Conservation (phyloP, 495 filamentous ascomycete genomes). For the Neurospora sp. region DNA sequence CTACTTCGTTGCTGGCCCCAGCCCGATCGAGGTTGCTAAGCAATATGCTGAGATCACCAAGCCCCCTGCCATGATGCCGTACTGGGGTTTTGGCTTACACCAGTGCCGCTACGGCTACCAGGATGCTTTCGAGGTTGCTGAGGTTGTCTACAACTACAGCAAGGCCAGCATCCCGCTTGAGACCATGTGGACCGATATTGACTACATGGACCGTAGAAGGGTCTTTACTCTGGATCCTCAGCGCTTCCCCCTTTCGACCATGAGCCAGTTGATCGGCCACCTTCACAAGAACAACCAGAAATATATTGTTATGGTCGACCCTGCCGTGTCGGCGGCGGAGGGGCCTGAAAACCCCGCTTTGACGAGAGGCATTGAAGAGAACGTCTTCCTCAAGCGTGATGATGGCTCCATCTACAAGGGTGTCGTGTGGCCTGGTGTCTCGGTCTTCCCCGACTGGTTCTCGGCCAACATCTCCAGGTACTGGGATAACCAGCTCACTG, state of each 20-base stretch:
- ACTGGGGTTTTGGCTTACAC: constrained; percentile 79
- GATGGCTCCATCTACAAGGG: constrained; percentile 64
- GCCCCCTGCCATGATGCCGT: constrained; percentile 67
- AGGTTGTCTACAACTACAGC: constrained; percentile 72
- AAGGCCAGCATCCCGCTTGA: constrained; percentile 68
- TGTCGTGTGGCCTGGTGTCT: constrained; percentile 78
- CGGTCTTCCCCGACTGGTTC: constrained; percentile 83
- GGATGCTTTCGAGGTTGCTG: constrained; percentile 68
- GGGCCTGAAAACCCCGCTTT: constrained; percentile 60
- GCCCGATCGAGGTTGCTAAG: constrained; percentile 56
- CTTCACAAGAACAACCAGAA: constrained; percentile 67
- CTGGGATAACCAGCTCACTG: constrained; percentile 63
- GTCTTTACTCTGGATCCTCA: constrained; percentile 70
- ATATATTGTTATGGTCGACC: constrained; percentile 84
- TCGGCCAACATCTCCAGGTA: constrained; percentile 51
- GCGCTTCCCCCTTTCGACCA: constrained; percentile 55
- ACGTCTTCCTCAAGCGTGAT: constrained; percentile 52
- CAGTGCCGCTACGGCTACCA: constrained; percentile 75
- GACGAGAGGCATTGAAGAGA: constrained; percentile 48
- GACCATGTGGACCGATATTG: constrained; percentile 85
- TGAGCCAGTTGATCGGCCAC: constrained; percentile 60
- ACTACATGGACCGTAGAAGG: constrained; percentile 60
- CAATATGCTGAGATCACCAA: constrained; percentile 68
- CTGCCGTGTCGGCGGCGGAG: constrained; percentile 60
- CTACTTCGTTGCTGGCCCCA: constrained; percentile 71